phyloP scores from a whole-genome alignment of 1,284 basidiomycete species.

The Mycena sp. region DNA sequence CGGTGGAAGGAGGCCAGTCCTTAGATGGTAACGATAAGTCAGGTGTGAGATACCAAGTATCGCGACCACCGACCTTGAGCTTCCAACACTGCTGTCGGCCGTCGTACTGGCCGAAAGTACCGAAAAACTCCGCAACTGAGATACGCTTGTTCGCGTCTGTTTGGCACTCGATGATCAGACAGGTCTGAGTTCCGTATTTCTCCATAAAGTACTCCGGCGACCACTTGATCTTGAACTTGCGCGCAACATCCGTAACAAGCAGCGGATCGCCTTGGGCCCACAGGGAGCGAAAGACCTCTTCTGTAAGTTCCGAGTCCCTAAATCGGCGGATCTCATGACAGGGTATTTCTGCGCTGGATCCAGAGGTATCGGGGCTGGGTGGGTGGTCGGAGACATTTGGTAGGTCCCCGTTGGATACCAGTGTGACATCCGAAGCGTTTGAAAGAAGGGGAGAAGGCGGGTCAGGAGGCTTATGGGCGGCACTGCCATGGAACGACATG shows the following conservation, averaged over 20 bases:
- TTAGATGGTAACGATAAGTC: slow-evolving; percentile 40
- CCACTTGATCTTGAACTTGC: slow-evolving; percentile 78
- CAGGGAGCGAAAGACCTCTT: slow-evolving; percentile 69
- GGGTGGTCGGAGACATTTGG: slow-evolving; percentile 45
- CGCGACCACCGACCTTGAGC: slow-evolving; percentile 78
- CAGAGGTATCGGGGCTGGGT: background rate
- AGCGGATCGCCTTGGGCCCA: slow-evolving; percentile 83
- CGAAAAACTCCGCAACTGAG: slow-evolving; percentile 84
- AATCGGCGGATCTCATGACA: slow-evolving; percentile 57
- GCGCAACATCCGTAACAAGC: slow-evolving; percentile 72
- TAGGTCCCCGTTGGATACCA: slow-evolving; percentile 40
- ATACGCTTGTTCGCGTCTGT: slow-evolving; percentile 69
- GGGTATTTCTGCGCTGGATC: slow-evolving; percentile 62
- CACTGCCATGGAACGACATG: slow-evolving; percentile 73
- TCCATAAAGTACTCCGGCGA: slow-evolving; percentile 83
- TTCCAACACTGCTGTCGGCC: slow-evolving; percentile 71
- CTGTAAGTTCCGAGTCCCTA: slow-evolving; percentile 61
- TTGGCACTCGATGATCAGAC: slow-evolving; percentile 85
- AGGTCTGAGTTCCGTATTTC: slow-evolving; percentile 73
- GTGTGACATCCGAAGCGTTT: slow-evolving; percentile 19
- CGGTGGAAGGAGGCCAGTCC: slow-evolving; percentile 92
- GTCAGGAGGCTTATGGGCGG: background rate
- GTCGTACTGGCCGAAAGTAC: slow-evolving; percentile 76
- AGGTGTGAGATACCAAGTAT: slow-evolving; percentile 3
- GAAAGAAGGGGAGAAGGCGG: slow-evolving; percentile 11